A percentile compares a stretch with the other conserved stretches of the same genome.
phyloP scores from a whole-genome alignment of 345 rosid species.

The Sisymbrium irio region DNA sequence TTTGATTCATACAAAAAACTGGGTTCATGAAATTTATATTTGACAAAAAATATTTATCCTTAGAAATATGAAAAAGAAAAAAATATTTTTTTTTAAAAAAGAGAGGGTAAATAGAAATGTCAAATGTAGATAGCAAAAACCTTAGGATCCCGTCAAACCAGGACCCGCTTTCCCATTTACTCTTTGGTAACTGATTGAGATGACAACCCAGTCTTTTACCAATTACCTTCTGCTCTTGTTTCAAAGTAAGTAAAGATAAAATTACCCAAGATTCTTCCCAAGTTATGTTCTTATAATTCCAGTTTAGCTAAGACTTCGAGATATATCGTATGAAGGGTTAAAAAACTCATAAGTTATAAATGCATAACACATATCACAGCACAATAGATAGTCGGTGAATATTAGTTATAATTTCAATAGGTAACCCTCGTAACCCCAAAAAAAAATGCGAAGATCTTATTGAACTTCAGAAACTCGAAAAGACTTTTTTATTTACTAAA shows the following conservation, averaged over 20 bases:
- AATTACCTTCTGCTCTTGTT: too few species aligned
- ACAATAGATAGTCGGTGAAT: neutral
- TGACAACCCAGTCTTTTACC: slow-evolving; percentile 20
- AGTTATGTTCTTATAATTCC: neutral
- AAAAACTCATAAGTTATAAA: too few species aligned
- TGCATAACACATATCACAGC: neutral
- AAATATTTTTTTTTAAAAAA: neutral
- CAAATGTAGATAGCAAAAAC: neutral
- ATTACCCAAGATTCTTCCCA: neutral
- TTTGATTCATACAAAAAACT: too few species aligned
- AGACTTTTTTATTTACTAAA: neutral
- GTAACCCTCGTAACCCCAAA: too few species aligned
- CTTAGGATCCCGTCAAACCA: slow-evolving; percentile 20
- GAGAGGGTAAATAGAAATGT: neutral
- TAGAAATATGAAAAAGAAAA: neutral
- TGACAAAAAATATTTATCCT: neutral
- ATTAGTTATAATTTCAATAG: neutral
- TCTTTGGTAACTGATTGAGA: slow-evolving; percentile 16
- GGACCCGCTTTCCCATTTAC: slow-evolving; percentile 21
- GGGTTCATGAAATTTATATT: neutral
- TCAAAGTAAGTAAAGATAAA: too few species aligned
- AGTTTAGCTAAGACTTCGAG: too few species aligned
- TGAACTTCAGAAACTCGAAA: neutral
- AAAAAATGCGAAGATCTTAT: neutral
- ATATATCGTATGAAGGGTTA: neutral